Evolutionary conservation across 257 asterid species (phyloP).

Genomic region (Jaltomata sinuosa): DNA sequence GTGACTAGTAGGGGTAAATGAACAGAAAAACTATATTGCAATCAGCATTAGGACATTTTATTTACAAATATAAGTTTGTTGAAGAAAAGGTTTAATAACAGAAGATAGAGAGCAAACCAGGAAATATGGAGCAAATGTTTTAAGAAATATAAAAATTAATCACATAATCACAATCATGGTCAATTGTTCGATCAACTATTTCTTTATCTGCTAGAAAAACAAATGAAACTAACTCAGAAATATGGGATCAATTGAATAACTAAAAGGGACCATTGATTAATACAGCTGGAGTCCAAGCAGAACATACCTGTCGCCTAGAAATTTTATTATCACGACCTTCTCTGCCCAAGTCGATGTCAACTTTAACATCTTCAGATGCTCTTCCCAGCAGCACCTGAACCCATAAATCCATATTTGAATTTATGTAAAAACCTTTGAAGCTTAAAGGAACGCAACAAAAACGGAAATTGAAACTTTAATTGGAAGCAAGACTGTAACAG

Average conservation of each 20-base stretch:
- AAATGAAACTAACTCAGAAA: not conserved
- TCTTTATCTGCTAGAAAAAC: not conserved
- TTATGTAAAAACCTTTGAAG: not conserved
- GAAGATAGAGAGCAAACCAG: not conserved
- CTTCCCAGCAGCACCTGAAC: slow-evolving; percentile 73
- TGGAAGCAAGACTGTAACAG: not conserved
- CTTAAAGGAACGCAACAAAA: not conserved
- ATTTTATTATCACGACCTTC: slow-evolving; percentile 45
- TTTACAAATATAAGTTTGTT: not conserved
- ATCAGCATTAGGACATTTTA: not conserved
- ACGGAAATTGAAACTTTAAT: not conserved
- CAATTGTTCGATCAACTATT: not conserved
- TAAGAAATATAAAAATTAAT: not conserved
- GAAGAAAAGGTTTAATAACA: not conserved
- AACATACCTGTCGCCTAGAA: slow-evolving; percentile 72
- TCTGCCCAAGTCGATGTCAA: slow-evolving; percentile 77
- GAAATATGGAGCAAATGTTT: not conserved
- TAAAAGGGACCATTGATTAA: not conserved
- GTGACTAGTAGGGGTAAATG: not conserved
- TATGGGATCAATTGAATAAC: not conserved
- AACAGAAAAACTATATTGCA: not conserved
- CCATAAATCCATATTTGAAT: not conserved
- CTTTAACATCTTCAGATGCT: slow-evolving; percentile 43
- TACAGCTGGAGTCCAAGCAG: not conserved
- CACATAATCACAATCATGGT: not conserved